Base-by-base conservation (phyloP, 2,329 filamentous ascomycete species). In the Nemania diffusa region DNA sequence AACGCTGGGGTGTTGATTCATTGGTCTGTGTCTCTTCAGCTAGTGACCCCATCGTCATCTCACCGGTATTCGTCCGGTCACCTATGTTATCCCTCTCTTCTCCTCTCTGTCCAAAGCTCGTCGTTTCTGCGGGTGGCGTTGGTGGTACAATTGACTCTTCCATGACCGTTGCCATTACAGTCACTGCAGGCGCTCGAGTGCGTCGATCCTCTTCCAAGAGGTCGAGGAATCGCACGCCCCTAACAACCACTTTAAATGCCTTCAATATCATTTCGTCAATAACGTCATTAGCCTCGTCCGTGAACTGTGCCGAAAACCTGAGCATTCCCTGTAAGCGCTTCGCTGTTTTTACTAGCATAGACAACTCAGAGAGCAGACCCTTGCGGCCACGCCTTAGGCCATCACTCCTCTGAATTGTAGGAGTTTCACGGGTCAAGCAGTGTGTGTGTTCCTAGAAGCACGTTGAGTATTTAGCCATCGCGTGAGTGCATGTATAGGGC, bases 191-290 rank as follows among this genome's bases (percentile, higher is more conserved):
- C 8, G 82, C 82, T 61, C 84, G 82, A 46, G 80, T 77, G 65
- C 82, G 81, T 53, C 84, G 79, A 73, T 90, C 87, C 17, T 89
- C 91, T 42, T 92, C 90, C 82, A 96, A 90, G 1, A 95, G 86
- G 73, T 99, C 96, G 48, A 97, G 85, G 75, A 99, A 98, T 51
- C 91, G 87, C 27, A 97, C 93, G 15, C 92, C 94, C 74, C 95
- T 90, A 55, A 91, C 95, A n/a, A 97, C 92, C 59, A 98, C 94
- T 76, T 92, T 94, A 83, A 97, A 98, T 0, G 94, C 94, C 78
- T 94, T 96, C 60, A 97, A 82, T 26, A 98, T 92, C 88, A 98
- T 93, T 78, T 97, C 92, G 75, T 98, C 95, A 64, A 97, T 88
- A 64, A 95, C 88, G 73, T 92, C 88, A 74, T 93, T 93, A 13